Percentiles rank a stretch among this genome's conserved stretches.
Conservation (phyloP, 805 yeast genomes). For the Candida gorgasii region DNA sequence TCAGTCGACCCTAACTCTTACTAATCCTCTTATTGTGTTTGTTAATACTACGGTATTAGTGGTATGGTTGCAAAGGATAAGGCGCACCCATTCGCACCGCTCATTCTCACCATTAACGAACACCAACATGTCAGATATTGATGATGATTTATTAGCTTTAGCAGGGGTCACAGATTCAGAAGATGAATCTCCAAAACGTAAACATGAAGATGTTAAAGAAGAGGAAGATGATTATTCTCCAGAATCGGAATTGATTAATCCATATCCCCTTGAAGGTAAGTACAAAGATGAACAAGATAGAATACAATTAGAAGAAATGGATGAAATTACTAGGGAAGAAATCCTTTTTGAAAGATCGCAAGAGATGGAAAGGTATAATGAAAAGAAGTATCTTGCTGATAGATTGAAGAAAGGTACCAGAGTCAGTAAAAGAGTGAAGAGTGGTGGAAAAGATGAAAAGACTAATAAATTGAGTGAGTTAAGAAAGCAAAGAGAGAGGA, state of each 20-base stretch:
- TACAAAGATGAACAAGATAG: conserved; percentile 83
- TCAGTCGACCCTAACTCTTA: no score
- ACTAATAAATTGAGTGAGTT: conserved; percentile 67
- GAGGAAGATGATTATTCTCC: conserved; percentile 29
- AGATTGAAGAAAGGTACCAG: conserved; percentile 64
- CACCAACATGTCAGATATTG: conserved; percentile 70
- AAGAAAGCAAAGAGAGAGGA: conserved; percentile 73
- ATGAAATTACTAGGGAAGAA: conserved; percentile 91
- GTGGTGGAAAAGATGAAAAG: conserved; percentile 37
- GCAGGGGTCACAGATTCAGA: conserved; percentile 61
- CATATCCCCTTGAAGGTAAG: conserved; percentile 92
- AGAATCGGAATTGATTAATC: conserved; percentile 48
- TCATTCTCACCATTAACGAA: neutral
- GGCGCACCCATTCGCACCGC: neutral
- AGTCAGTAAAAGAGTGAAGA: conserved; percentile 36
- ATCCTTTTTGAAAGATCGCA: conserved; percentile 90
- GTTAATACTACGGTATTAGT: no score
- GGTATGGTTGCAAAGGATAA: neutral
- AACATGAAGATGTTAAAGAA: conserved; percentile 18
- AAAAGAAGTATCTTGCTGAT: conserved; percentile 77
- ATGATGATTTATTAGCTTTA: conserved; percentile 92
- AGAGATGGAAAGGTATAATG: conserved; percentile 85
- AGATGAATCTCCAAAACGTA: conserved; percentile 17
- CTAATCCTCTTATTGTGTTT: no score
- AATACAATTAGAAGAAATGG: conserved; percentile 63